A percentile compares a stretch with the other conserved stretches of the same genome.
Conservation (phyloP, 148 eudicot genomes). For the Oxyria digyna region DNA sequence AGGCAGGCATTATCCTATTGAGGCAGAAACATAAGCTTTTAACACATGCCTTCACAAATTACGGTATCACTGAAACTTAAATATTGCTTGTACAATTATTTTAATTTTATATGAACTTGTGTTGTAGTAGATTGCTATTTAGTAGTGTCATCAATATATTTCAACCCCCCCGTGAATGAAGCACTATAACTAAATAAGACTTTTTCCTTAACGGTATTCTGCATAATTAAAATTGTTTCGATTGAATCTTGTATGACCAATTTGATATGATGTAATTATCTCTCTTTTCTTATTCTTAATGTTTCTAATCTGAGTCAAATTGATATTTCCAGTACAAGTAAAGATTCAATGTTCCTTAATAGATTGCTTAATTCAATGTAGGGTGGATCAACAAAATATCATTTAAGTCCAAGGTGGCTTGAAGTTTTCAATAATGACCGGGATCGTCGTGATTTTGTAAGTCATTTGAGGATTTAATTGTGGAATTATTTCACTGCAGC, state of each 20-base stretch:
- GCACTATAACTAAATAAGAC: neutral
- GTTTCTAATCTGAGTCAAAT: neutral
- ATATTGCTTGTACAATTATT: neutral
- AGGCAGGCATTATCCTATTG: neutral
- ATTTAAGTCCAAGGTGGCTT: slow-evolving; percentile 85
- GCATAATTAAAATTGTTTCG: neutral
- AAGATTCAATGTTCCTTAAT: neutral
- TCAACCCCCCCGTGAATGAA: no score
- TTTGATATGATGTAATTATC: neutral
- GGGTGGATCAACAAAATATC: slow-evolving; percentile 99
- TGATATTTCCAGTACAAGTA: neutral
- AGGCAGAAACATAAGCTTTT: neutral
- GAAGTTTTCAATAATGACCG: slow-evolving; percentile 83
- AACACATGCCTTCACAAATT: neutral
- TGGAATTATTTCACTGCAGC: neutral
- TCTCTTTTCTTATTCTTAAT: neutral
- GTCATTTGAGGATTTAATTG: slow-evolving; percentile 14
- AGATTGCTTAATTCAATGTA: slow-evolving; percentile 13
- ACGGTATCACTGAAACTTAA: neutral
- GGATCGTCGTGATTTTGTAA: slow-evolving; percentile 99
- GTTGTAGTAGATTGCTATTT: neutral
- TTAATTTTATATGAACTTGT: neutral
- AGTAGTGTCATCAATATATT: no score
- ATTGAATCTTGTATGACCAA: neutral
- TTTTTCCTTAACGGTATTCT: neutral